Evolutionary conservation across 148 eudicot genomes (phyloP).

Genomic region (Cornus kousa): DNA sequence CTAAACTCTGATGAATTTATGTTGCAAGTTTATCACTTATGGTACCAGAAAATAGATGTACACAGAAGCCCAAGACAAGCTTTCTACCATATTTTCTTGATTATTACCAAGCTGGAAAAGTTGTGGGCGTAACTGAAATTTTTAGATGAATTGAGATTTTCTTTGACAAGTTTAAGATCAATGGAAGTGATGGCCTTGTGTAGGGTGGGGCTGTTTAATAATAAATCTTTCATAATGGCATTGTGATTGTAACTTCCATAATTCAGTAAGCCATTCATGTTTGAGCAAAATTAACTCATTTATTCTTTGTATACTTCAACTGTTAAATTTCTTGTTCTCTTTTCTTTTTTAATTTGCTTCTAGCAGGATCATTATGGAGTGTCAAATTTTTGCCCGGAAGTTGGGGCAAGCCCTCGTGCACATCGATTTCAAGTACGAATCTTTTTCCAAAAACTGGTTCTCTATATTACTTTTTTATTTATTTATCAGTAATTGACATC

Average conservation of each 20-base stretch:
- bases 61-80: not conserved
- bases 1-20: no score
- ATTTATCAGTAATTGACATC: not conserved
- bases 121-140: no score
- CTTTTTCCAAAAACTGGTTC: not conserved
- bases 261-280: not conserved
- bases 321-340: not conserved
- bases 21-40: no score
- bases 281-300: not conserved
- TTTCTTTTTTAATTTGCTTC: constrained; percentile 5
- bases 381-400: constrained; percentile 41
- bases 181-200: not conserved
- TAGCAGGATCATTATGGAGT: constrained; percentile 73
- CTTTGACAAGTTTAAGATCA: not conserved
- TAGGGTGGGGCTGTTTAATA: not conserved
- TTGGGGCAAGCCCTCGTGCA: constrained; percentile 64
- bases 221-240: not conserved
- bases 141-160: no score
- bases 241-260: not conserved
- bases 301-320: not conserved
- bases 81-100: no score
- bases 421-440: constrained; percentile 66
- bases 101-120: no score
- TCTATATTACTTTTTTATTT: not conserved
- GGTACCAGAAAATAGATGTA: no score